These are phyloP conservation scores for Russula griseocarnosa DNA, from an alignment of 768 basidiomycete genomes.

Conservation along the genomic window DNA sequence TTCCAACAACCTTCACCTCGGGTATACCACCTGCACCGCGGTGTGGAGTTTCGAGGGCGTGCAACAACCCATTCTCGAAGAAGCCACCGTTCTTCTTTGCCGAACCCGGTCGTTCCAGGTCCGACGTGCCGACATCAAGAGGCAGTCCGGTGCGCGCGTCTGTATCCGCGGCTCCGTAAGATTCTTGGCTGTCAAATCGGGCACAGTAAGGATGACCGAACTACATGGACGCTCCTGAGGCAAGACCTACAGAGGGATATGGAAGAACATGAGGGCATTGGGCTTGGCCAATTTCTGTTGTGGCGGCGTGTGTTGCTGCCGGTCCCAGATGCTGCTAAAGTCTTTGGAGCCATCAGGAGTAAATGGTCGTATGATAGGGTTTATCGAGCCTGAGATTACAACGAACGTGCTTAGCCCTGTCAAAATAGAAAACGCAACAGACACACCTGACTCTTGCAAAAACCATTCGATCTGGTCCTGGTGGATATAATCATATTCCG, in stretches of 20 bases:
- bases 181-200: constrained; percentile 54
- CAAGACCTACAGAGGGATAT: constrained; percentile 78
- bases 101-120: constrained; percentile 55
- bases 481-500: constrained; percentile 84
- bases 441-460: constrained; percentile 65
- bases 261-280: constrained; percentile 96
- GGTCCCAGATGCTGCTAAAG: constrained; percentile 60
- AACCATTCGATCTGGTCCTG: constrained; percentile 90
- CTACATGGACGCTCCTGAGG: not conserved
- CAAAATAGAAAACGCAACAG: not conserved
- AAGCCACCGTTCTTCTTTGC: constrained; percentile 75
- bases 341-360: constrained; percentile 70
- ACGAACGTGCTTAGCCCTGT: not conserved
- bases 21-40: constrained; percentile 43
- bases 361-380: constrained; percentile 79
- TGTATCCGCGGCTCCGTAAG: constrained; percentile 65
- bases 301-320: constrained; percentile 60
- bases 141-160: constrained; percentile 54
- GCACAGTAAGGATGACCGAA: constrained; percentile 1
- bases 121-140: constrained; percentile 67
- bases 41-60: constrained; percentile 68
- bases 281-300: constrained; percentile 73
- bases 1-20: constrained; percentile 85
- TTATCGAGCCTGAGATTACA: constrained; percentile 47
- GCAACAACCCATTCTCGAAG: constrained; percentile 75